Percentiles rank a stretch among this genome's conserved stretches.
These are phyloP conservation scores for Colletotrichum cereale DNA, from an alignment of 2,329 filamentous ascomycete genomes.

Conservation along the genomic window DNA sequence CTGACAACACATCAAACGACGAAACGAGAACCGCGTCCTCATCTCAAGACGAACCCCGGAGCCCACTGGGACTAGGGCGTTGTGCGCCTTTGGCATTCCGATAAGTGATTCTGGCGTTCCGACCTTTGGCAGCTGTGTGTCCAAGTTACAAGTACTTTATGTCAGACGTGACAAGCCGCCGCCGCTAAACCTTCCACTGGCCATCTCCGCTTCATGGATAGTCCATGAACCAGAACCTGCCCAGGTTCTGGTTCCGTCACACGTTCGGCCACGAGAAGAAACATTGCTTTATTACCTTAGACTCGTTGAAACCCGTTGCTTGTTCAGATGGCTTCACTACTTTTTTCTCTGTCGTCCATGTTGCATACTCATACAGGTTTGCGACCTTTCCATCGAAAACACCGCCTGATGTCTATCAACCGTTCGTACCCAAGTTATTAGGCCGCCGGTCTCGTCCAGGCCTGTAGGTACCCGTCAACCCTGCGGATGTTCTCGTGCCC, in stretches of 20 bases:
- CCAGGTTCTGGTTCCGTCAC: neutral
- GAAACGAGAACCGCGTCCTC: neutral
- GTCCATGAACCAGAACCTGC: neutral
- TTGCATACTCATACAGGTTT: neutral
- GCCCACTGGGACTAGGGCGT: neutral
- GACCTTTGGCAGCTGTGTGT: neutral
- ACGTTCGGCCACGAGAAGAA: neutral
- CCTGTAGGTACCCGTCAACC: neutral
- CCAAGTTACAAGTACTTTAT: too few species aligned
- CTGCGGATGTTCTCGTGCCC: conserved; percentile 18
- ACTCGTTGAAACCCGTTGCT: too few species aligned
- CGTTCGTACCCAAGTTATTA: too few species aligned
- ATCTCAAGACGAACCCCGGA: neutral
- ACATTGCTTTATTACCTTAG: neutral
- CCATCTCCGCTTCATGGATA: neutral
- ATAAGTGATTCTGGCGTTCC: neutral
- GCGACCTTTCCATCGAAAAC: neutral
- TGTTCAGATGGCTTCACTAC: neutral
- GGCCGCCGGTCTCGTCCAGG: neutral
- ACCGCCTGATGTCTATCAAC: neutral
- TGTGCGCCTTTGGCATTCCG: too few species aligned
- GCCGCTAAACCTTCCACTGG: neutral
- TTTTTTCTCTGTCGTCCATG: neutral
- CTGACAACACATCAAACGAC: too few species aligned
- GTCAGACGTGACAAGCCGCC: neutral